A percentile compares a stretch with the other conserved stretches of the same genome.
These are phyloP conservation scores for Botrytis tulipae DNA, from an alignment of 2,329 filamentous ascomycete genomes.

Conservation along the genomic window DNA sequence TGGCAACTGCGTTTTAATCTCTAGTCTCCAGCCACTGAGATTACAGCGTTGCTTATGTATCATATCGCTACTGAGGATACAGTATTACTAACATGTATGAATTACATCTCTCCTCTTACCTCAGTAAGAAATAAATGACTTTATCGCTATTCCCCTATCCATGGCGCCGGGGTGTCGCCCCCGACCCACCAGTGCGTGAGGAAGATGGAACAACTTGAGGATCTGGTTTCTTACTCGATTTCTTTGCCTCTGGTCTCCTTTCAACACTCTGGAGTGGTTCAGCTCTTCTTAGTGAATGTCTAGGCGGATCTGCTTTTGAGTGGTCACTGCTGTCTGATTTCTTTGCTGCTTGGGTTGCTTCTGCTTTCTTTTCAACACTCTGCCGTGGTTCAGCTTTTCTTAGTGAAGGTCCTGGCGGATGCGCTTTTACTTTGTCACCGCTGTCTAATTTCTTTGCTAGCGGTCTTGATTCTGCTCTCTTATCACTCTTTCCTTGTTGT, in stretches of 20 bases:
- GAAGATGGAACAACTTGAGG: not conserved
- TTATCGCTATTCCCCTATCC: not conserved
- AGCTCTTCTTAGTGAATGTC: too few relatives aligned
- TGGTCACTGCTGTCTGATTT: too few relatives aligned
- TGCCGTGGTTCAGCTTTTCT: too few relatives aligned
- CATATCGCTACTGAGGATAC: not conserved
- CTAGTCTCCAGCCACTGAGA: not conserved
- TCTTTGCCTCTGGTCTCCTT: too few relatives aligned
- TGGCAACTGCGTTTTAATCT: not conserved
- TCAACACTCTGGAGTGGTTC: too few relatives aligned
- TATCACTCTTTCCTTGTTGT: not conserved
- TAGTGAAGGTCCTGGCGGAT: too few relatives aligned
- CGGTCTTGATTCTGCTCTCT: too few relatives aligned
- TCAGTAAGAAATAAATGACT: not conserved
- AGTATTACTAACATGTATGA: not conserved
- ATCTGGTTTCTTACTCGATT: not conserved
- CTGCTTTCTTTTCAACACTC: too few relatives aligned
- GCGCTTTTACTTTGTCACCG: too few relatives aligned
- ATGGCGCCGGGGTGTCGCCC: accelerated
- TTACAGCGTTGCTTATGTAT: not conserved
- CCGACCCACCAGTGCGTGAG: not conserved
- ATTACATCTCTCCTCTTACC: not conserved
- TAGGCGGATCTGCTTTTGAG: too few relatives aligned
- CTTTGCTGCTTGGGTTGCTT: too few relatives aligned
- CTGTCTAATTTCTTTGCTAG: too few relatives aligned